Base-by-base conservation (phyloP, 495 filamentous ascomycete genomes). In the Sabuloglossum arenarium region DNA sequence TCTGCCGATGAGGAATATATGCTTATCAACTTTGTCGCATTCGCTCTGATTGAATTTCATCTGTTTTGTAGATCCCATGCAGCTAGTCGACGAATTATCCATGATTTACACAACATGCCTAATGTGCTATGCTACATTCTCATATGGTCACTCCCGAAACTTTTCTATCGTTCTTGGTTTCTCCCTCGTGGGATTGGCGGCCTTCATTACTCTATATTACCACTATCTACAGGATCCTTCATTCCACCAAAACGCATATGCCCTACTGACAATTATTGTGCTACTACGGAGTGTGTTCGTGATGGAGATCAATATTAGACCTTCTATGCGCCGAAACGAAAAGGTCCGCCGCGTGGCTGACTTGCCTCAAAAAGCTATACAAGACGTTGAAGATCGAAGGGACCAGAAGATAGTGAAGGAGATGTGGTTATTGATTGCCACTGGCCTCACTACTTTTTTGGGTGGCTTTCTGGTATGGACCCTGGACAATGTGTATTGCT, bases 41-140 rank as follows among this genome's bases (percentile, higher is more conserved):
- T 10, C 30, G 9, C 34, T 56, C 30, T 59, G 53, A 45, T 58
- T 23, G 62, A 65, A 42, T 53, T 25, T 34, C 54, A 0, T 0
- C 6, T 42, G 14, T 14, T 24, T 43, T 32, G 55, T 66, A 94
- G 88, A 98, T 69, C 87, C 88, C 1, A 95, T 95, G 91, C 91
- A 98, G 65, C 79, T 97, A 16, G 84, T 96, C 32, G 91, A 98
- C 63, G 91, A 98, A 68, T 76, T 96, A 8, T 86, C 82, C 58
- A 97, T 97, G 91, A 95, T 98, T 29, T 97, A 98, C 65, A 95
- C 90, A 1, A 93, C 90, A 8, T 93, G 84, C 60, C 68, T 94
- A n/a, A 93, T 95, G 83, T 81, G 74, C 66, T 94, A 83, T 66
- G 87, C 86, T 14, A 85, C 85, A 21, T 91, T 95, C 66, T 80